Evolutionary conservation across 768 basidiomycete species (phyloP), one percentile per base, ranked within the genome.

Genomic region (Atractiella rhizophila): DNA sequence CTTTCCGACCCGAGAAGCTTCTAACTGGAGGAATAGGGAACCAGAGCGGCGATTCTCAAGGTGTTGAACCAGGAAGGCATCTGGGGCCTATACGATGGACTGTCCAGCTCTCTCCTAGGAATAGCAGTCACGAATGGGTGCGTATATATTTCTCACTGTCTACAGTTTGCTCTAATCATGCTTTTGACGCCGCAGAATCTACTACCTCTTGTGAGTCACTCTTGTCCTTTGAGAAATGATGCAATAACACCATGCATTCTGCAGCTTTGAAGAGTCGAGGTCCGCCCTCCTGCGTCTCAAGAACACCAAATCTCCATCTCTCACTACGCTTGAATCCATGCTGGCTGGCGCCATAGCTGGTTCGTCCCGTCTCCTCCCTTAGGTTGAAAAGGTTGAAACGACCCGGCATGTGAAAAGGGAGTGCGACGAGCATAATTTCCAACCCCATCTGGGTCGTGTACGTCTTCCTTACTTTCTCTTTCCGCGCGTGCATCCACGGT

Each of bases 391-490:
- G 24, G 30, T n/a, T 27, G 33, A 18, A n/a, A 26, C 11, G 33
- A 28, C 16, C 28, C 23, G 43, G 20, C 41, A 18, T 28, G 46
- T 28, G 40, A 32, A 27, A 48, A 81, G 86, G 85, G 28, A 76
- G 76, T 31, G 77, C 77, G 10, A 91, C 88, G 3, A 77, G 82
- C 4, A 59, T 88, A 48, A 66, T 80, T 47, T 77, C 73, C 56
- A 94, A 96, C 59, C 88, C 88, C 3, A 76, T 96, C 45, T 98
- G 91, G 91, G 83, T 91, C 35, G 66, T 96, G 18, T 85, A 96
- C 57, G 83, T 82, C 5, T 43, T 28, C 2, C 37, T 40, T 29
- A 21, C 19, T 39, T 32, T 25, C n/a, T n/a, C 28, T 11, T 9
- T 33, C 30, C 28, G 1, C 33, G 12, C 15, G 44, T n/a, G 21